Conservation (phyloP, 202 grass and related monocot genomes). For the Schoenoplectus triqueter region DNA sequence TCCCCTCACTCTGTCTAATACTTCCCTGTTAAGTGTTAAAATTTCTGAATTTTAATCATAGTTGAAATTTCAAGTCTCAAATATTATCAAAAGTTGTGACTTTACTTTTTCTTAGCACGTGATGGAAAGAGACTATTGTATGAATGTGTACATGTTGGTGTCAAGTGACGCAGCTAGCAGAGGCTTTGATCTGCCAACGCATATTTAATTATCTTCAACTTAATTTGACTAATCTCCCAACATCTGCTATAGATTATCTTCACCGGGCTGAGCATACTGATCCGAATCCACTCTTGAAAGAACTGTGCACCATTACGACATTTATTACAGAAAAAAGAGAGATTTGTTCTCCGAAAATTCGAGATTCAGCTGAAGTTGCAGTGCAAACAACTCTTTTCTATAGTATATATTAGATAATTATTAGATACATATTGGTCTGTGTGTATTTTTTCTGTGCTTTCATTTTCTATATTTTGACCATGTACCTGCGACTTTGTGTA, state of each 20-base stretch:
- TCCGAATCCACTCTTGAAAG: slow-evolving; percentile 72
- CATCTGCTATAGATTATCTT: slow-evolving; percentile 61
- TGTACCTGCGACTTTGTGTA: not conserved
- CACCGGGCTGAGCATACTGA: slow-evolving; percentile 83
- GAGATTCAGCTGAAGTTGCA: slow-evolving; percentile 85
- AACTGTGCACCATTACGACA: slow-evolving; percentile 60
- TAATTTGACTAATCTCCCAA: slow-evolving; percentile 63
- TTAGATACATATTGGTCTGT: not conserved
- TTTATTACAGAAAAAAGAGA: slow-evolving; percentile 64
- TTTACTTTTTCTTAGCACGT: no score
- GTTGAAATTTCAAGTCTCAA: no score
- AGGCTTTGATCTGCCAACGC: slow-evolving; percentile 90
- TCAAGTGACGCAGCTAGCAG: slow-evolving; percentile 81
- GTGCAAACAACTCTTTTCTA: slow-evolving; percentile 44
- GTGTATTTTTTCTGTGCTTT: not conserved
- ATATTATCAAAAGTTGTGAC: no score
- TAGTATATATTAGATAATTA: not conserved
- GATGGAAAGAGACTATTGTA: no score
- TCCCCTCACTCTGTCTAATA: no score
- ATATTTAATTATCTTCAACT: slow-evolving; percentile 68
- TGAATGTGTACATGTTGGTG: slow-evolving; percentile 44
- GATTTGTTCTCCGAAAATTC: slow-evolving; percentile 70
- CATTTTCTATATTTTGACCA: no score
- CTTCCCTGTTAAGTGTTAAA: no score
- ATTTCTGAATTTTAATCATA: no score